A percentile compares a stretch with the other conserved stretches of the same genome.
phyloP scores from a whole-genome alignment of 768 basidiomycete genomes.

The Kwoniella pini region DNA sequence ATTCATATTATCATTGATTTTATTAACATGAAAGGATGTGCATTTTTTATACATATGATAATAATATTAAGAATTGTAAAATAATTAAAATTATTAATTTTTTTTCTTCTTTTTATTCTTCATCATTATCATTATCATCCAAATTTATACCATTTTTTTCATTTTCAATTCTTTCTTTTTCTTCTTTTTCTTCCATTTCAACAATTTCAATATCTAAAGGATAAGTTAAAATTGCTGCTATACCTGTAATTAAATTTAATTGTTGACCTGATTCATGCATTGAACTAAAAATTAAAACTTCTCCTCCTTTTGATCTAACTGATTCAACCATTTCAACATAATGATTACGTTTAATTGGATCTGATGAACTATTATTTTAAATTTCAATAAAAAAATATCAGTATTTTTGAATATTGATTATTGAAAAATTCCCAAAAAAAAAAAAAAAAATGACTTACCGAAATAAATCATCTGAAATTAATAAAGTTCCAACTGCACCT shows the following conservation, averaged over 20 bases:
- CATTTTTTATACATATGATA: too few species aligned
- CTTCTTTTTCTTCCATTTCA: conserved; percentile 85
- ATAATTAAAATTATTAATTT: too few species aligned
- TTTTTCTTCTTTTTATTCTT: too few species aligned
- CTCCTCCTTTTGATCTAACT: conserved; percentile 82
- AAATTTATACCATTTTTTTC: conserved; percentile 41
- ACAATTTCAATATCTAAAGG: conserved; percentile 94
- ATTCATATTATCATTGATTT: too few species aligned
- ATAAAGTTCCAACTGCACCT: conserved; percentile 87
- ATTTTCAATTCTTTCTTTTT: conserved; percentile 52
- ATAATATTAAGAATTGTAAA: too few species aligned
- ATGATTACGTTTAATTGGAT: conserved; percentile 72
- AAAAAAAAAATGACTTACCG: conserved; percentile 59
- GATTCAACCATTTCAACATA: conserved; percentile 87
- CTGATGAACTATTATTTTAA: conserved; percentile 65
- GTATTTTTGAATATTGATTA: background rate
- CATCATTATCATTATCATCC: conserved; percentile 12
- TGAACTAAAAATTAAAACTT: conserved; percentile 95
- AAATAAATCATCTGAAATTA: conserved; percentile 94
- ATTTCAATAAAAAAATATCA: too few species aligned
- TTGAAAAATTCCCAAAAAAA: too few species aligned
- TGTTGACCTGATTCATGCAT: conserved; percentile 99
- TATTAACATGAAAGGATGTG: too few species aligned
- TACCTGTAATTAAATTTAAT: conserved; percentile 90
- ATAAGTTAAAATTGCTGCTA: conserved; percentile 93